Conservation (phyloP, 1,284 basidiomycete genomes). For the Singerocomus inundabilis region DNA sequence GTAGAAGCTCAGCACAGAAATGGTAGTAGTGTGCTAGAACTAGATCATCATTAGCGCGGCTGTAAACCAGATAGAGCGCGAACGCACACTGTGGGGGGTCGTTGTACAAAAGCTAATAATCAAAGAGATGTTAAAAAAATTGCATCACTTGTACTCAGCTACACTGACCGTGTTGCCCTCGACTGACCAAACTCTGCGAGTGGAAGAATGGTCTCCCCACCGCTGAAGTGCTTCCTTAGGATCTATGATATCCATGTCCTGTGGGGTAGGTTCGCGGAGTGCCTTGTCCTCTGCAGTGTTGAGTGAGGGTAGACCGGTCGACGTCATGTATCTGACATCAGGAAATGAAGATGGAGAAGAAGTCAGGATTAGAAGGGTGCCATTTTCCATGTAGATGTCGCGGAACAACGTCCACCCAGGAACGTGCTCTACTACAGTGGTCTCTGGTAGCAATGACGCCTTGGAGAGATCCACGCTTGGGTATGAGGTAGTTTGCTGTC, state of each 20-base stretch:
- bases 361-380: constrained; percentile 65
- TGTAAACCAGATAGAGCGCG: not conserved
- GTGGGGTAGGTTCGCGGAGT: constrained; percentile 60
- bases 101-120: constrained; percentile 54
- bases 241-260: constrained; percentile 60
- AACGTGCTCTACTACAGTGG: constrained; percentile 57
- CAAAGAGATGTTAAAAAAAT: constrained; percentile 2
- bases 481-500: not conserved
- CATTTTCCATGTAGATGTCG: constrained; percentile 77
- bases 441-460: constrained; percentile 42
- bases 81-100: constrained; percentile 58
- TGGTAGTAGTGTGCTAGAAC: constrained; percentile 82
- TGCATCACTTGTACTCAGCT: not conserved
- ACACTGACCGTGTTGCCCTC: constrained; percentile 64
- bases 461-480: constrained; percentile 5
- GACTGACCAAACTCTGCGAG: constrained; percentile 57
- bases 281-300: constrained; percentile 64
- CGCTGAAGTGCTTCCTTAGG: constrained; percentile 56
- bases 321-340: constrained; percentile 63
- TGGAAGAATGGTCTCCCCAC: constrained; percentile 51
- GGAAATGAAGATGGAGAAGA: constrained; percentile 52
- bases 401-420: constrained; percentile 82
- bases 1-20: constrained; percentile 73
- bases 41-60: constrained; percentile 20
- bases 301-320: constrained; percentile 58